Evolutionary conservation across 805 yeast species (phyloP).

Genomic region (Candida koratica): DNA sequence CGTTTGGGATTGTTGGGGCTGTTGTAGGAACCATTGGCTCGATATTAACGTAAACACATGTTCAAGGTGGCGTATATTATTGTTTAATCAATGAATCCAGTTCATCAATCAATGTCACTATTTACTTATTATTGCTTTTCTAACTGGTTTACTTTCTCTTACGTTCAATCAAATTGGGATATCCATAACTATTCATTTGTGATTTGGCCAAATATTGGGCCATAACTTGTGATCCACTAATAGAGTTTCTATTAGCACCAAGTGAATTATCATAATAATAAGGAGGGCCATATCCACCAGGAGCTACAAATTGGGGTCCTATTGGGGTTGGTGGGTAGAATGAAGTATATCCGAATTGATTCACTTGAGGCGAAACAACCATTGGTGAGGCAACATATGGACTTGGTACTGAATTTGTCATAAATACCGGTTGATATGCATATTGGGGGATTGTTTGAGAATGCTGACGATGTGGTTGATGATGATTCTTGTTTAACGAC

Average conservation of each 20-base stretch:
- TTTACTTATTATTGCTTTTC: too few species aligned
- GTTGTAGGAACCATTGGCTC: slow-evolving; percentile 22
- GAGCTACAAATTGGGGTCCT: neutral
- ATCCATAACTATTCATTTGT: slow-evolving; percentile 54
- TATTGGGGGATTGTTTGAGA: slow-evolving; percentile 12
- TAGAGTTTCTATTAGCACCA: slow-evolving; percentile 30
- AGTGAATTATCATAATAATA: slow-evolving; percentile 9
- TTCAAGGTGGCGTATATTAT: neutral
- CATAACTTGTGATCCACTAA: slow-evolving; percentile 69
- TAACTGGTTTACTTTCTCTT: slow-evolving; percentile 4
- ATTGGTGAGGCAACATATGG: slow-evolving; percentile 8
- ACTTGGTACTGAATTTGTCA: slow-evolving; percentile 12
- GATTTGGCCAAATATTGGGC: slow-evolving; percentile 70
- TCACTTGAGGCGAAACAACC: slow-evolving; percentile 6
- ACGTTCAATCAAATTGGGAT: slow-evolving; percentile 19
- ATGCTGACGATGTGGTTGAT: slow-evolving; percentile 1
- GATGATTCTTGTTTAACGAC: slow-evolving; percentile 18
- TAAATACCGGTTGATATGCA: slow-evolving; percentile 11
- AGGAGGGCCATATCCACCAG: neutral
- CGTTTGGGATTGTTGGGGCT: slow-evolving; percentile 19
- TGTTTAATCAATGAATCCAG: slow-evolving; percentile 3
- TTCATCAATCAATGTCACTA: slow-evolving; percentile 2
- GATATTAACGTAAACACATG: neutral
- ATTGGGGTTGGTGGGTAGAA: slow-evolving; percentile 4
- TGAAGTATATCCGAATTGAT: slow-evolving; percentile 5